Evolutionary conservation across 129 eudicot species (phyloP).

Genomic region (Chrysanthemum makinoi): DNA sequence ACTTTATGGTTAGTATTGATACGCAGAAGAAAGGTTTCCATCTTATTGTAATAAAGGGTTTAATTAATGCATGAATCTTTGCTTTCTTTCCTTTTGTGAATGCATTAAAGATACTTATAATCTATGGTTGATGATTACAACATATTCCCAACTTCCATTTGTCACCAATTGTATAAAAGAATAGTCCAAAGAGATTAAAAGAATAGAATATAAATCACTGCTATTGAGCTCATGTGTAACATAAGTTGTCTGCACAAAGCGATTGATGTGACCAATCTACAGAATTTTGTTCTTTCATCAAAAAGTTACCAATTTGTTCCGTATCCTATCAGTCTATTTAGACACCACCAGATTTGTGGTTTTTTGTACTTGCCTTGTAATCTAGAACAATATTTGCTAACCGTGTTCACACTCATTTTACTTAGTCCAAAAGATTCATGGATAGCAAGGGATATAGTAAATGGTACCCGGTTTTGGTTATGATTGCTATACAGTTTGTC

Average conservation of each 20-base stretch:
- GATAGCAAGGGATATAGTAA: conserved; percentile 30
- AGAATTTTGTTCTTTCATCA: conserved; percentile 23
- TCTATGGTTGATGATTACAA: conserved; percentile 14
- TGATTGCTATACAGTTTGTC: conserved; percentile 40
- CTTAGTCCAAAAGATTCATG: conserved; percentile 23
- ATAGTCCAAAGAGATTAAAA: conserved; percentile 33
- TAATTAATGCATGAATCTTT: conserved; percentile 12
- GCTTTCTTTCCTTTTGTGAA: neutral
- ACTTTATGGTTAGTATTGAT: conserved; percentile 19
- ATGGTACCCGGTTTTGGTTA: conserved; percentile 53
- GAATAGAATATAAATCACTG: conserved; percentile 24
- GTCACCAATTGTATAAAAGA: conserved; percentile 12
- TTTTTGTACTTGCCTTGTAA: conserved; percentile 12
- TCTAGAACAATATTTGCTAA: conserved; percentile 1
- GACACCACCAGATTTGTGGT: conserved; percentile 17
- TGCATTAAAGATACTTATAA: conserved; percentile 20
- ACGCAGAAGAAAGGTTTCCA: conserved; percentile 22
- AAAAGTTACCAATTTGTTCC: conserved; percentile 25
- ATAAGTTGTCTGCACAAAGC: conserved; percentile 28
- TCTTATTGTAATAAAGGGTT: conserved; percentile 2
- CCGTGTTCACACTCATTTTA: neutral
- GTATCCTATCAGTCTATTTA: conserved; percentile 36
- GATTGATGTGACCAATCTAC: conserved; percentile 25
- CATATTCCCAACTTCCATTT: conserved; percentile 16
- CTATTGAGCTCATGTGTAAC: conserved; percentile 29